Conservation (phyloP, 352 stramenopile species). For the Phytophthora capsici region DNA sequence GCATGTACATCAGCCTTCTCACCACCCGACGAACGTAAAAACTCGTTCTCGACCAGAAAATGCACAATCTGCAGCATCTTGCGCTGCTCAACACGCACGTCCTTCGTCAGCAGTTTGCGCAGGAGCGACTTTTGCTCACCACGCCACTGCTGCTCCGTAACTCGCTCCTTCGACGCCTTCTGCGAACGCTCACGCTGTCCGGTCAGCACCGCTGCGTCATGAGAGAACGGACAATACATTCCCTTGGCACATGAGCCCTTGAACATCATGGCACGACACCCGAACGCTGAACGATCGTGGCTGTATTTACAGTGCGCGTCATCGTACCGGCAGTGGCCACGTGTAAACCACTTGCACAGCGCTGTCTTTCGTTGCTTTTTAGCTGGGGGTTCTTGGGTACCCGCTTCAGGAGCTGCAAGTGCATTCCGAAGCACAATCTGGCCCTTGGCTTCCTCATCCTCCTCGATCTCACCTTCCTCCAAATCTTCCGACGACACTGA, state of each 20-base stretch:
- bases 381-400: constrained; percentile 24
- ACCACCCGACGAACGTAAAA: constrained; percentile 44
- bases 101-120: constrained; percentile 75
- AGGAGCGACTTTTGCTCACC: constrained; percentile 72
- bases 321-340: constrained; percentile 66
- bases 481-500: constrained; percentile 52
- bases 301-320: constrained; percentile 68
- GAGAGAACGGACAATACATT: constrained; percentile 65
- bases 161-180: constrained; percentile 46
- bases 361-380: constrained; percentile 57
- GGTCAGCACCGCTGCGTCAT: constrained; percentile 50
- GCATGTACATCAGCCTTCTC: constrained; percentile 9
- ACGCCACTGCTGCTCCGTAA: constrained; percentile 67
- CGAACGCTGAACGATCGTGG: constrained; percentile 67
- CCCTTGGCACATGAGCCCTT: constrained; percentile 66
- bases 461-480: constrained; percentile 68
- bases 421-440: constrained; percentile 17
- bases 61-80: constrained; percentile 84
- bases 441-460: constrained; percentile 38
- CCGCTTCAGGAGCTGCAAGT: constrained; percentile 8
- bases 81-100: constrained; percentile 71
- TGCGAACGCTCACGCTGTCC: constrained; percentile 36
- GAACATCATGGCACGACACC: constrained; percentile 61
- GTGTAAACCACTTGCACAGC: constrained; percentile 75
- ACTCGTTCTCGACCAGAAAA: constrained; percentile 63